Base-by-base conservation (phyloP, 768 basidiomycete genomes). In the Russula emetica region DNA sequence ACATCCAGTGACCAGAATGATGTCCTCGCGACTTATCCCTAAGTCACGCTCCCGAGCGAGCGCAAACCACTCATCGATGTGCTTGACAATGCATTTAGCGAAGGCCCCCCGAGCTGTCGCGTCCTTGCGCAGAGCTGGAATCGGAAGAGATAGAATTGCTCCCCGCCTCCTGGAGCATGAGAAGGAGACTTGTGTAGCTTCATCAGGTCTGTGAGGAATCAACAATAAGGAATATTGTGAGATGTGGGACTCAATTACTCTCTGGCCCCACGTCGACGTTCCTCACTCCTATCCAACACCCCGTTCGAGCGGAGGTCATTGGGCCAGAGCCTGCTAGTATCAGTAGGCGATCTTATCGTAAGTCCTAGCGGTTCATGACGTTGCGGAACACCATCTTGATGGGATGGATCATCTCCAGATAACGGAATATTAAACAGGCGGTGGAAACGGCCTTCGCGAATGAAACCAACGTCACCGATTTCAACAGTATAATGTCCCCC, bases 391-490 rank as follows among this genome's bases (percentile, higher is more conserved):
- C 55, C 26, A 13, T 40, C 55, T 18, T 40, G 26, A 30, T 42
- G 40, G 26, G 55, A 42, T 42, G 16, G 22, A 40, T 56, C 9
- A 20, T 42, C 55, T 42, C 26, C 26, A 11, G 55, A 38, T 9
- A 42, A 38, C 28, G 42, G 40, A 18, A 40, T 28, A 28, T 56
- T 44, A 30, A 60, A 58, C 14, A 51, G 24, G 36, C 36, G 60
- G 38, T 44, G 55, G 55, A 56, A 56, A 20, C 18, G 28, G 38
- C 55, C 38, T 26, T 40, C 24, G 14, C 55, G 55, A 30, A 44
- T 42, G 55, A 44, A 56, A 44, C 55, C 55, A 42, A 56, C 55
- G 24, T 55, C 55, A 22, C 55, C 55, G 7, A 55, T 20, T 42
- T 55, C 36, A 10, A 55, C 55, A 26, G 36, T 14, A 42, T 55